Conservation (phyloP, 2,329 filamentous ascomycete species). For the Coniochaeta pulveracea region DNA sequence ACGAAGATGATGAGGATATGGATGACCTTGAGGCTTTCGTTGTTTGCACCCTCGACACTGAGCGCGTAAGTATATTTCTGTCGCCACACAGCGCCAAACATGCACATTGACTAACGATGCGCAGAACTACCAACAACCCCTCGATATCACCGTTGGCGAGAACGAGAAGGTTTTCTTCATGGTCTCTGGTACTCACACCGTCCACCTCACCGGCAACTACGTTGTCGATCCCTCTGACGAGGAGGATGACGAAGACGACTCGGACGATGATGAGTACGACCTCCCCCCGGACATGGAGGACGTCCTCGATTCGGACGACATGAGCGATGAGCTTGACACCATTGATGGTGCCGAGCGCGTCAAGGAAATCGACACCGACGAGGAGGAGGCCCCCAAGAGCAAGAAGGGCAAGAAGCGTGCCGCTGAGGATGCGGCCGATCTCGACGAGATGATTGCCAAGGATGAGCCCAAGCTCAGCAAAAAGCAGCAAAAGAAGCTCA, state of each 20-base stretch:
- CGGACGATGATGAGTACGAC: slow-evolving; percentile 67
- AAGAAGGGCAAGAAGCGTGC: slow-evolving; percentile 42
- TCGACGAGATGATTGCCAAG: slow-evolving; percentile 82
- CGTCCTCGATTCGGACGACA: slow-evolving; percentile 55
- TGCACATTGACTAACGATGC: slow-evolving; percentile 15
- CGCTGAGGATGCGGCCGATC: slow-evolving; percentile 60
- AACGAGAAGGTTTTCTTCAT: slow-evolving; percentile 88
- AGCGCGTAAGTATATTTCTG: slow-evolving; percentile 53
- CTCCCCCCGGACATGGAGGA: slow-evolving; percentile 71
- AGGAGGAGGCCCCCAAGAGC: slow-evolving; percentile 59
- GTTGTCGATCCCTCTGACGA: slow-evolving; percentile 60
- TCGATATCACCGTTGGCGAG: slow-evolving; percentile 86
- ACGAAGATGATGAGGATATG: slow-evolving; percentile 49
- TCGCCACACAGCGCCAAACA: background rate
- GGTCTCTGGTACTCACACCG: slow-evolving; percentile 77
- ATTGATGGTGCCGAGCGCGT: slow-evolving; percentile 64
- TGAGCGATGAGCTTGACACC: slow-evolving; percentile 68
- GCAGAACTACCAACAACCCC: slow-evolving; percentile 87
- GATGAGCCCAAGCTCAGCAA: slow-evolving; percentile 75
- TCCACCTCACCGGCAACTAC: slow-evolving; percentile 95
- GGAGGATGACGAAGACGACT: slow-evolving; percentile 51
- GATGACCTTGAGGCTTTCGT: slow-evolving; percentile 75
- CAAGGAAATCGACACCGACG: slow-evolving; percentile 71
- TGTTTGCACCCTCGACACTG: slow-evolving; percentile 88
- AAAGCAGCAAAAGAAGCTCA: slow-evolving; percentile 96